Base-by-base conservation (phyloP, 177 flowering plant genomes). In the Vitis hybrid region DNA sequence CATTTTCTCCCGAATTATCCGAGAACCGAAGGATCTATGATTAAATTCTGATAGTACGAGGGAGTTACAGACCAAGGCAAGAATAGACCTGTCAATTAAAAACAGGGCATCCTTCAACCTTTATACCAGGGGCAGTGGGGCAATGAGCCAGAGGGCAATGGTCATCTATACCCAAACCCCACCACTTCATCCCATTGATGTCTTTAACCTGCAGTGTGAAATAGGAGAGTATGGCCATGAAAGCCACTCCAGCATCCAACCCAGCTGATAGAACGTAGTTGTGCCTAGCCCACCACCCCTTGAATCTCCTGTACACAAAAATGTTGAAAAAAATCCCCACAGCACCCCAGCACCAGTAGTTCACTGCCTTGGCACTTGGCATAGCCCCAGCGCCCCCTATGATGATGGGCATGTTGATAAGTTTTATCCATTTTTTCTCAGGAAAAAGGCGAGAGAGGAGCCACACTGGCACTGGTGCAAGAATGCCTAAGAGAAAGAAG, bases 391-490 rank as follows among this genome's bases (percentile, higher is more conserved):
- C 30, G 1, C 72, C 89, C 1, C 80, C 76, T 0, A 88, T 26
- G 1, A 90, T 54, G 66, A 90, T 70, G 2, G 92, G 94, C 77
- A 86, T 76, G 78, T 87, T 77, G n/a, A 88, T 77, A 15, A 80
- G 81, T 9, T 58, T 68, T 2, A 90, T 82, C 92, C 91, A 90
- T 9, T 74, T 78, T 51, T 80, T 54, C 1, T 78, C 59, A 0
- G 94, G 92, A 54, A 74, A 88, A 50, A 12, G 51, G 2, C 70
- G 72, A 0, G 84, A 69, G 21, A 84, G 70, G 0, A 78, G 2
- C 90, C 90, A 90, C 4, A 83, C 83, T 0, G 84, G 86, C 3
- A 87, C 67, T 1, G 92, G 91, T 0, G 87, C 84, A 0, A 90
- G 71, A 2, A 75, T 3, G 3, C 91, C 92, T 4, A 84, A 17